Evolutionary conservation across 495 filamentous ascomycete genomes (phyloP).

Genomic region (Daldinia childiae): DNA sequence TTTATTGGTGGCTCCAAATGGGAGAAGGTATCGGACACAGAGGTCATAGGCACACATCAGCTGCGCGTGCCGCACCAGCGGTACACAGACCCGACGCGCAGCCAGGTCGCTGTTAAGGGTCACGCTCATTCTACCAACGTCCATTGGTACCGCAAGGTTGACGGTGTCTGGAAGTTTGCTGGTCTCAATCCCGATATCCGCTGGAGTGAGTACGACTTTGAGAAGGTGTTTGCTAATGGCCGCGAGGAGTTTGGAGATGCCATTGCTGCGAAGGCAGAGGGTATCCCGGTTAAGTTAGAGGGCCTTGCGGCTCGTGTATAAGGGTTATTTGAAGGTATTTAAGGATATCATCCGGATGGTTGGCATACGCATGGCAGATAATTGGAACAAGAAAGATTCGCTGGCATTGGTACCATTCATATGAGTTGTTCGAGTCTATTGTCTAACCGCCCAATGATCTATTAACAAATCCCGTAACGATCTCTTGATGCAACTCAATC

Average conservation of each 20-base stretch:
- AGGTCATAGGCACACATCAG: slow-evolving; percentile 79
- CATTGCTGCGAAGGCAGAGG: slow-evolving; percentile 31
- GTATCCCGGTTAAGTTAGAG: slow-evolving; percentile 32
- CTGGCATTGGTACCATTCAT: neutral
- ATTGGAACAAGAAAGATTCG: neutral
- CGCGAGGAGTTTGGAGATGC: slow-evolving; percentile 54
- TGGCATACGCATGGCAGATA: neutral
- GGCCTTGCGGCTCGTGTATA: slow-evolving; percentile 12
- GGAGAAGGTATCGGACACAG: slow-evolving; percentile 73
- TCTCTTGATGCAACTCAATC: too few relatives aligned
- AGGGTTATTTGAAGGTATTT: neutral
- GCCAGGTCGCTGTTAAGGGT: slow-evolving; percentile 66
- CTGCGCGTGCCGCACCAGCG: slow-evolving; percentile 76
- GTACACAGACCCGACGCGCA: slow-evolving; percentile 64
- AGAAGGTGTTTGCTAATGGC: slow-evolving; percentile 57
- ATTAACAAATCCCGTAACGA: too few relatives aligned
- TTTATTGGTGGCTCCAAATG: slow-evolving; percentile 77
- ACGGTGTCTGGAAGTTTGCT: slow-evolving; percentile 85
- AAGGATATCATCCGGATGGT: too few relatives aligned
- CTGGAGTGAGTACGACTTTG: slow-evolving; percentile 78
- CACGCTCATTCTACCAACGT: slow-evolving; percentile 77
- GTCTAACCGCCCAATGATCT: too few relatives aligned
- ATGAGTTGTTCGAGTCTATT: neutral
- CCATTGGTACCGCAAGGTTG: slow-evolving; percentile 77
- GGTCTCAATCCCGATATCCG: slow-evolving; percentile 75